Percentiles rank a stretch among this genome's conserved stretches.
These are phyloP conservation scores for Penicillium diatomitis DNA, from an alignment of 495 filamentous ascomycete genomes.

Conservation along the genomic window DNA sequence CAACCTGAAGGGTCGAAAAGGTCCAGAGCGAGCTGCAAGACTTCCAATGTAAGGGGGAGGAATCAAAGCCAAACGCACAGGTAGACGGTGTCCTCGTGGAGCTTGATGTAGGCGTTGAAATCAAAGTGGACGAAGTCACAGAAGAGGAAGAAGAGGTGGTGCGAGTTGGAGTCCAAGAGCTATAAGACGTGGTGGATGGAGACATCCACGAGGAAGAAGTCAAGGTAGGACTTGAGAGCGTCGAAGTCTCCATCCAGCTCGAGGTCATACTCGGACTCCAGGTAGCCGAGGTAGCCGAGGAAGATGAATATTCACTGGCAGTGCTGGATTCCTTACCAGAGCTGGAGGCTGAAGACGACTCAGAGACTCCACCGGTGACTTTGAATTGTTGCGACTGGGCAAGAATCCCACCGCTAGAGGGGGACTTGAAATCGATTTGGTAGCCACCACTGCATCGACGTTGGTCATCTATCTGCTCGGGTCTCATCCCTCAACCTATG, in stretches of 20 bases:
- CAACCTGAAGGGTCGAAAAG: background rate
- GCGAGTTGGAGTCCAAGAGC: slow-evolving; percentile 17
- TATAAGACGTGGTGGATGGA: slow-evolving; percentile 7
- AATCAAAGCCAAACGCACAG: slow-evolving; percentile 9
- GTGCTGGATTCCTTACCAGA: slow-evolving; percentile 25
- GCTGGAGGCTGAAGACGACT: slow-evolving; percentile 10
- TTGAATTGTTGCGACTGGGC: slow-evolving; percentile 29
- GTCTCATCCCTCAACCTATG: no score
- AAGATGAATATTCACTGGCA: slow-evolving; percentile 17
- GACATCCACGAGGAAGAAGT: slow-evolving; percentile 8
- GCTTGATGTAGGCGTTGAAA: slow-evolving; percentile 17
- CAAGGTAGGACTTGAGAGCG: slow-evolving; percentile 7
- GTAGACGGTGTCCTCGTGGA: slow-evolving; percentile 12
- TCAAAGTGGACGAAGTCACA: slow-evolving; percentile 12
- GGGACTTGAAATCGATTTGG: slow-evolving; percentile 27
- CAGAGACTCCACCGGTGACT: slow-evolving; percentile 14
- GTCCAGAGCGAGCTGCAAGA: no score
- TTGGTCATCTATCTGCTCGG: background rate
- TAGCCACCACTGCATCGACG: slow-evolving; percentile 15
- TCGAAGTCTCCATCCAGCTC: slow-evolving; percentile 10
- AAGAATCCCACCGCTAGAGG: slow-evolving; percentile 18
- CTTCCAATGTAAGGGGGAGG: background rate
- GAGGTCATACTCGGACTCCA: slow-evolving; percentile 10
- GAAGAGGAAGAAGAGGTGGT: slow-evolving; percentile 13
- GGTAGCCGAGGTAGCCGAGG: slow-evolving; percentile 6